Evolutionary conservation across 2,329 filamentous ascomycete species (phyloP), one percentile per base, ranked within the genome.

Genomic region (Daldinia sp.): DNA sequence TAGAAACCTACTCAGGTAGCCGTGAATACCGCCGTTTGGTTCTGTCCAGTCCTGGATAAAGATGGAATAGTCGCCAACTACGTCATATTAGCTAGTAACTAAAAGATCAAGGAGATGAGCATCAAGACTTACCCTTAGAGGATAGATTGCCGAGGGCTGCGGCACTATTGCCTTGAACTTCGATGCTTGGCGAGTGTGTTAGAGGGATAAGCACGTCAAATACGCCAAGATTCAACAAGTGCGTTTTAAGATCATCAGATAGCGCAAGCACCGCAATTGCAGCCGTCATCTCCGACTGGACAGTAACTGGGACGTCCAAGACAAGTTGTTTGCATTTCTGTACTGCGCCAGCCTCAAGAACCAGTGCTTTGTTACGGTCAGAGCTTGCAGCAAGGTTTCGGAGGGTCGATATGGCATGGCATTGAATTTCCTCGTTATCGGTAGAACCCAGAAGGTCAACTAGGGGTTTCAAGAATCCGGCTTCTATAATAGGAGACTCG

Each of bases 211-310:
- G 81, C 10, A 98, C 94, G 73, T 97, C 95, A 74, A 98, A 98
- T 1, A 99, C 94, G 19, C 94, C 95, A 1, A 98, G 85, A 64
- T 92, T 94, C 56, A 99, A 81, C 10, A 99, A 85, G 74, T 96
- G 92, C 3, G 91, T 88, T 80, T 99, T 99, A 61, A 99, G 85
- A 67, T 99, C 95, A 72, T 99, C 95, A 71, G 94, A 97, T 52
- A 99, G 81, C 15, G 95, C 95, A 67, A 99, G 84, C 11, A 99
- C 95, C 34, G 95, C 95, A 77, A 99, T 97, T 1, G 95, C 95
- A n/a, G 95, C 95, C 3, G 95, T 99, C 95, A 99, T 99, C 78
- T 99, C 95, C 1, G 94, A 97, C 76, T 99, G 95, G 2, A 99
- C 95, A 35, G 92, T 94, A 49, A 98, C 85, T 0, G 95, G 93